Conservation (phyloP, 108 stramenopile species). For the Fragilaria crotonensis region DNA sequence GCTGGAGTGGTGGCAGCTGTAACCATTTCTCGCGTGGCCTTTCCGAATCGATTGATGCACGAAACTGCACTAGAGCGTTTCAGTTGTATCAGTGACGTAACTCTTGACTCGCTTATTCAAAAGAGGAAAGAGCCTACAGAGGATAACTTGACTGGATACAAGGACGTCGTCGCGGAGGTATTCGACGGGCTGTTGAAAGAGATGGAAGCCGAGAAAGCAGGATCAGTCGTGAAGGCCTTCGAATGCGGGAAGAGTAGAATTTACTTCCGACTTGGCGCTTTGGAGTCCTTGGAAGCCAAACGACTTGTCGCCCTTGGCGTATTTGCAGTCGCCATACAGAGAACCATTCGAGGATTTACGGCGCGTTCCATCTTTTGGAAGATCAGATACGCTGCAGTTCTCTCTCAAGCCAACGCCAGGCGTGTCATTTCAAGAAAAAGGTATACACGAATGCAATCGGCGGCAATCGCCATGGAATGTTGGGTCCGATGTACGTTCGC, state of each 20-base stretch:
- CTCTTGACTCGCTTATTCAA: constrained; percentile 8
- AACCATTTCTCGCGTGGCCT: constrained; percentile 88
- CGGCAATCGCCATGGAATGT: constrained; percentile 2
- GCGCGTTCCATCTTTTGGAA: constrained; percentile 2
- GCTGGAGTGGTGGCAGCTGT: constrained; percentile 95
- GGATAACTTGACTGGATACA: constrained; percentile 5
- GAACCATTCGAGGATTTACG: constrained; percentile 29
- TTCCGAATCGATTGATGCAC: constrained; percentile 89
- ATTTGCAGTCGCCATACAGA: constrained; percentile 39
- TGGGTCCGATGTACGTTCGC: constrained; percentile 10
- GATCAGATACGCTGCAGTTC: background rate
- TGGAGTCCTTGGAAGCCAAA: constrained; percentile 73
- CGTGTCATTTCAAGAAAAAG: background rate
- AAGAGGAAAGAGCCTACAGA: background rate
- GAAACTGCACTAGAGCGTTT: constrained; percentile 72
- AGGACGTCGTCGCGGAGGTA: background rate
- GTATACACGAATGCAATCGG: background rate
- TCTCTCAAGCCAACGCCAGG: background rate
- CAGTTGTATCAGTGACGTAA: constrained; percentile 29
- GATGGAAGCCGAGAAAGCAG: background rate
- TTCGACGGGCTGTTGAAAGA: constrained; percentile 10
- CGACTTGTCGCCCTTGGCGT: constrained; percentile 40
- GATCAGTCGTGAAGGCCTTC: constrained; percentile 33
- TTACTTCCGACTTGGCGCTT: constrained; percentile 82
- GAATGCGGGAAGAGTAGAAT: constrained; percentile 75